These are phyloP conservation scores for Suillus luteus DNA, from an alignment of 768 basidiomycete species.

Conservation along the genomic window DNA sequence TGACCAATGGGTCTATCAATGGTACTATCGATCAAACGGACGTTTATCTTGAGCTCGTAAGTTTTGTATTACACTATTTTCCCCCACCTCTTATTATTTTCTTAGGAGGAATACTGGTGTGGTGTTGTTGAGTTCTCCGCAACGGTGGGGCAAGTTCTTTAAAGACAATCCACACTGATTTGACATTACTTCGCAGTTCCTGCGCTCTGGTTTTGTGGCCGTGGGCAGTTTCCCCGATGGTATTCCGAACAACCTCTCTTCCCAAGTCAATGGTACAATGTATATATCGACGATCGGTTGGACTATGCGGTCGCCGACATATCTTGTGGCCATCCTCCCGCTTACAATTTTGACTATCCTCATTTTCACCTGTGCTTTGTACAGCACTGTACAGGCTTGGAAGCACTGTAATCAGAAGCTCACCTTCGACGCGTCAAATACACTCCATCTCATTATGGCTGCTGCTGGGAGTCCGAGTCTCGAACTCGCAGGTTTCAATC, in stretches of 20 bases:
- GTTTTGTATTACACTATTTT: background rate
- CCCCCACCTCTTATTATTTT: background rate
- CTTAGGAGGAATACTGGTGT: background rate
- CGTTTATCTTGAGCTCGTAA: background rate
- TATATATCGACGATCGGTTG: background rate
- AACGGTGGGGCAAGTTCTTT: background rate
- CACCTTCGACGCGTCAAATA: background rate
- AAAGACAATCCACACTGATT: background rate
- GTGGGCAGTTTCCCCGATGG: background rate
- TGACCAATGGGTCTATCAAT: background rate
- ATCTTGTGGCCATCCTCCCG: background rate
- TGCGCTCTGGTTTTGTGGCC: background rate
- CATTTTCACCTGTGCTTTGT: background rate
- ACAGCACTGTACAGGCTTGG: background rate
- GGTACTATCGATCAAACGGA: background rate
- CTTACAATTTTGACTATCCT: background rate
- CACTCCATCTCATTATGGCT: background rate
- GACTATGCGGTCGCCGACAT: background rate
- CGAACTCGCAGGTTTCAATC: background rate
- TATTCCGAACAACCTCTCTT: background rate
- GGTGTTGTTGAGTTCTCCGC: background rate
- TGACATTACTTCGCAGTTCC: background rate
- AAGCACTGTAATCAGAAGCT: background rate
- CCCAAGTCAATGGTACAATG: background rate
- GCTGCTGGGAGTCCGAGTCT: background rate